Evolutionary conservation across 495 filamentous ascomycete genomes (phyloP), one percentile per base, ranked within the genome.

Genomic region (Cenococcum geophilum): DNA sequence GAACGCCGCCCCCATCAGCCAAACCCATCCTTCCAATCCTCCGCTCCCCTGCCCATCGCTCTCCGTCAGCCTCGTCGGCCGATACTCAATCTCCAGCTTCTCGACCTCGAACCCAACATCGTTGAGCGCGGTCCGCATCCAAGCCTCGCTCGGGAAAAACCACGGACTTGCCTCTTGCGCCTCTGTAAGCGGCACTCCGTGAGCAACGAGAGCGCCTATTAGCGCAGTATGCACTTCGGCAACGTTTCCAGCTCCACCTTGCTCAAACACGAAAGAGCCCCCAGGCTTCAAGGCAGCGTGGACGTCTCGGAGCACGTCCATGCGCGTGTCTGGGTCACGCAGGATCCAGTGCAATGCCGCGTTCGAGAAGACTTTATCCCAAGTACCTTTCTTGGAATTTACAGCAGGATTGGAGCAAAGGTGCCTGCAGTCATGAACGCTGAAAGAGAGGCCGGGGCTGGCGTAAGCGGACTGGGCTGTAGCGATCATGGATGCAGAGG

Each of bases 261-360:
- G 83, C 66, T 92, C 88, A 61, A 89, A 89, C 8, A 82, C 81
- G 55, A 90, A 84, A 0, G 52, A 60, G 0, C 87, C 88, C 9
- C 78, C 79, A 0, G 83, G 80, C 12, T 72, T 77, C 6, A 91
- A 76, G 14, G 40, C 40, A 45, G 40, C 40, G 40, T 45, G 18
- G 40, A 45, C 40, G 18, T 45, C 40, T 4, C 40, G 40, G 6
- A 78, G 74, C 35, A 69, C 70, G 40, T 76, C 70, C 4, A 80
- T 76, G 58, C 77, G 71, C 0, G 73, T 76, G 0, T 63, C 45
- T 3, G 73, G 59, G 42, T 78, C 74, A 0, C 77, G 71, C 21
- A 91, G 77, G 67, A 92, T 85, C 88, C 88, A 92, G 74, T 92
- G 88, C 43, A 91, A 72, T 0, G 88, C 89, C 0, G 88, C 88